Percentiles rank a stretch among this genome's conserved stretches.
phyloP scores from a whole-genome alignment of 2,329 filamentous ascomycete species.

The Colletotrichum musicola region DNA sequence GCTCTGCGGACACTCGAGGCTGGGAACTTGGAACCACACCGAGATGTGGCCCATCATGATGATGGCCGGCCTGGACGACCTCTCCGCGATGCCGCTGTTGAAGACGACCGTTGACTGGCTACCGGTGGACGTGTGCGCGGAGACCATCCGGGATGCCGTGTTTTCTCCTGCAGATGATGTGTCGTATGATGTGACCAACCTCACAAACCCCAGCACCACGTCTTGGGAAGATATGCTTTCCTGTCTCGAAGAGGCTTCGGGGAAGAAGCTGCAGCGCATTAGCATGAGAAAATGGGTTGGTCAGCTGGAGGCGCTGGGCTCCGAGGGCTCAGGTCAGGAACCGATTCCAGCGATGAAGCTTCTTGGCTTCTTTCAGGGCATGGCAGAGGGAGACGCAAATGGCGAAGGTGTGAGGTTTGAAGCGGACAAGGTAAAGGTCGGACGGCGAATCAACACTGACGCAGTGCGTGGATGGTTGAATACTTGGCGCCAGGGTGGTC shows the following conservation, averaged over 20 bases:
- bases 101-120: conserved; percentile 27
- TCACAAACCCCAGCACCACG: neutral
- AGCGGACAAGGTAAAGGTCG: neutral
- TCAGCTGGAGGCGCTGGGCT: neutral
- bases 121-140: conserved; percentile 23
- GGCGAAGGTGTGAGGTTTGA: conserved; percentile 15
- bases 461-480: conserved; percentile 5
- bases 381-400: neutral
- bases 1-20: conserved; percentile 4
- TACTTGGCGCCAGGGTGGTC: neutral
- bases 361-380: conserved; percentile 22
- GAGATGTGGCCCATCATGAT: conserved; percentile 36
- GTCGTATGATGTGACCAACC: neutral
- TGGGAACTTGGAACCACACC: conserved; percentile 21
- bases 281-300: conserved; percentile 17
- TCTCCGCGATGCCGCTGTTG: conserved; percentile 13
- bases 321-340: neutral
- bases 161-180: neutral
- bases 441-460: neutral
- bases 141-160: neutral
- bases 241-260: neutral
- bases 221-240: conserved; percentile 1
- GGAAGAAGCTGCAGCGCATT: neutral
- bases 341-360: conserved; percentile 18
- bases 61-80: conserved; percentile 1